Base-by-base conservation (phyloP, 1,284 basidiomycete genomes). In the Tilletia indica region DNA sequence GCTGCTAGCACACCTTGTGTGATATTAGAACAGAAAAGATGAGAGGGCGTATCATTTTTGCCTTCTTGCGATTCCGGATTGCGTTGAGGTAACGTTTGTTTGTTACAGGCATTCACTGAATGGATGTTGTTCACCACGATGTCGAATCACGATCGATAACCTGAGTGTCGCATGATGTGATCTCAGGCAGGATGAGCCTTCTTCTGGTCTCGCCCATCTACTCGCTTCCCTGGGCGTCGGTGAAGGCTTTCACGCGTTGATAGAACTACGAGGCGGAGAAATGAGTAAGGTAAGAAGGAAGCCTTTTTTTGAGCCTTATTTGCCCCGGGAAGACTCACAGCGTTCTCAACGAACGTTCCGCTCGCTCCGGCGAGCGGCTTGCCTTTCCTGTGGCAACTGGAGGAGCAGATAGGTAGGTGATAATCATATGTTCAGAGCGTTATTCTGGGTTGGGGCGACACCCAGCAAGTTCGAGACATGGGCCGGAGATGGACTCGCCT, bases 291-390 rank as follows among this genome's bases (percentile, higher is more conserved):
- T 8, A 25, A 54, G 51, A 25, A 19, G 8, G 12, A 54, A 6
- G 12, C 16, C 16, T n/a, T n/a, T 58, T 12, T 31, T 58, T 8
- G 21, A 21, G 21, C 21, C 3, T 0, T 25, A 31, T 58, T 2
- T 12, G 21, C 3, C 1, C 34, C 11, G 25, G 6, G 25, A 31
- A 4, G 6, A 58, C 56, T 58, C 38, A 64, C 61, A 11, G 31
- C 61, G 34, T 64, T 64, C 34, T 64, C 61, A 4, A 64, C 61
- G 36, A 64, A 64, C 34, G 34, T 64, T 38, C 61, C 61, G 6
- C 61, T 34, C 9, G 38, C n/a, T 4, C 36, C 61, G 19, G 31
- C 36, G 11, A 64, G 34, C 11, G 61, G 34, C 34, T 34, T n/a
- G 9, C 36, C 12, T 0, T 38, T 38, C 61, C 36, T 64, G 4